These are phyloP conservation scores for Russula dissimulans DNA, from an alignment of 768 basidiomycete genomes.

Conservation along the genomic window DNA sequence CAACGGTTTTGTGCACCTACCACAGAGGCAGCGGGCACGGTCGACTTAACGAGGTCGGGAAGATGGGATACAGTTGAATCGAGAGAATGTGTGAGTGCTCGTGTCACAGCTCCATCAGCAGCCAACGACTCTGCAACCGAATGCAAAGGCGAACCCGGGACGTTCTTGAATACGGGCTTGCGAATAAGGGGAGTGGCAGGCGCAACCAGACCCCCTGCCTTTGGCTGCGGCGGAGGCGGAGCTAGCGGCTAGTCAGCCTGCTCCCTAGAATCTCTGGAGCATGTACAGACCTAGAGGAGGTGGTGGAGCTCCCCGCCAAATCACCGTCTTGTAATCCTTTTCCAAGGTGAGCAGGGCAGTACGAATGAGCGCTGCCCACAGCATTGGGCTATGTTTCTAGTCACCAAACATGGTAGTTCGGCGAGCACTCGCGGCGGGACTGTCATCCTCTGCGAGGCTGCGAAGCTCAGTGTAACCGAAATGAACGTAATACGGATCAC, in stretches of 20 bases:
- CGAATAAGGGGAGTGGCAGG: conserved; percentile 30
- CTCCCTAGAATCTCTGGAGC: neutral
- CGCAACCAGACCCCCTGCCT: conserved; percentile 33
- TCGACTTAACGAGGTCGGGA: conserved; percentile 38
- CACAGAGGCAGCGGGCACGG: neutral
- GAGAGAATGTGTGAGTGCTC: conserved; percentile 40
- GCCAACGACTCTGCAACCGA: conserved; percentile 49
- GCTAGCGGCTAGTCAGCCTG: conserved; percentile 21
- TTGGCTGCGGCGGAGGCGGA: conserved; percentile 23
- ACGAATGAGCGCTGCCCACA: conserved; percentile 55
- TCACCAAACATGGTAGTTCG: conserved; percentile 57
- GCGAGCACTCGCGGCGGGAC: conserved; percentile 32
- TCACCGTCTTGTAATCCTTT: conserved; percentile 56
- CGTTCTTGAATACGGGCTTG: conserved; percentile 38
- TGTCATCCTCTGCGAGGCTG: conserved; percentile 38
- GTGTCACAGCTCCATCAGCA: conserved; percentile 38
- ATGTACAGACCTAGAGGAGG: conserved; percentile 15
- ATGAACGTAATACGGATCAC: conserved; percentile 43
- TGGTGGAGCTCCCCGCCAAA: conserved; percentile 45
- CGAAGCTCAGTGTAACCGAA: conserved; percentile 60
- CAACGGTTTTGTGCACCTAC: conserved; percentile 24
- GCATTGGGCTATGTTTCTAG: conserved; percentile 50
- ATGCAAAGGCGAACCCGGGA: conserved; percentile 40
- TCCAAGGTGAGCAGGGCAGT: conserved; percentile 55
- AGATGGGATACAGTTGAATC: conserved; percentile 40